Conservation (phyloP, 768 basidiomycete species). For the Suillus subaureus region DNA sequence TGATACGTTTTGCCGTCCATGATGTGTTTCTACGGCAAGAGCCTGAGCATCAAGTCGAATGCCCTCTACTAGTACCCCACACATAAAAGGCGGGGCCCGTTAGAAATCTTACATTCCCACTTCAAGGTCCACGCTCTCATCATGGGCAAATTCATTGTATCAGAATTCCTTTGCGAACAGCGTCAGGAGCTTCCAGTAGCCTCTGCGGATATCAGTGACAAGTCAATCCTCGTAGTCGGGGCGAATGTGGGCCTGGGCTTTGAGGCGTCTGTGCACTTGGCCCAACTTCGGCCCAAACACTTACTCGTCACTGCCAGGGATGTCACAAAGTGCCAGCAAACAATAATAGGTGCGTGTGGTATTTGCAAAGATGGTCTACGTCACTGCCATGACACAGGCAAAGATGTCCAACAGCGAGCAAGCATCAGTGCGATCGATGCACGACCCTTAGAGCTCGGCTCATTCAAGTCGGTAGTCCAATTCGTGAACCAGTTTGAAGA, state of each 20-base stretch:
- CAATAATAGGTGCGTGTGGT: conserved; percentile 18
- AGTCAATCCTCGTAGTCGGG: conserved; percentile 50
- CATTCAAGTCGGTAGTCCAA: conserved; percentile 32
- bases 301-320: conserved; percentile 38
- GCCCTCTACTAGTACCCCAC: background rate
- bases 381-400: background rate
- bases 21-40: background rate
- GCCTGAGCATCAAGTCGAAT: background rate
- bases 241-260: conserved; percentile 47
- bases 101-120: background rate
- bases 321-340: conserved; percentile 27
- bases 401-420: conserved; percentile 23
- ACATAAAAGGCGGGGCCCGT: background rate
- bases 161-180: conserved; percentile 28
- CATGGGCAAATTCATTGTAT: conserved; percentile 18
- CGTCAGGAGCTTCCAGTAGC: conserved; percentile 14
- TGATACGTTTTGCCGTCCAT: background rate
- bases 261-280: conserved; percentile 34
- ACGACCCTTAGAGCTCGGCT: conserved; percentile 37
- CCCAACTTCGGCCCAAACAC: conserved; percentile 30
- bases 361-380: background rate
- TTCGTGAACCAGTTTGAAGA: conserved; percentile 33
- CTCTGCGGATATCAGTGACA: conserved; percentile 41
- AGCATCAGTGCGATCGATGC: conserved; percentile 19
- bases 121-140: background rate